Conservation (phyloP, 495 filamentous ascomycete genomes). For the Talaromyces borbonicus region DNA sequence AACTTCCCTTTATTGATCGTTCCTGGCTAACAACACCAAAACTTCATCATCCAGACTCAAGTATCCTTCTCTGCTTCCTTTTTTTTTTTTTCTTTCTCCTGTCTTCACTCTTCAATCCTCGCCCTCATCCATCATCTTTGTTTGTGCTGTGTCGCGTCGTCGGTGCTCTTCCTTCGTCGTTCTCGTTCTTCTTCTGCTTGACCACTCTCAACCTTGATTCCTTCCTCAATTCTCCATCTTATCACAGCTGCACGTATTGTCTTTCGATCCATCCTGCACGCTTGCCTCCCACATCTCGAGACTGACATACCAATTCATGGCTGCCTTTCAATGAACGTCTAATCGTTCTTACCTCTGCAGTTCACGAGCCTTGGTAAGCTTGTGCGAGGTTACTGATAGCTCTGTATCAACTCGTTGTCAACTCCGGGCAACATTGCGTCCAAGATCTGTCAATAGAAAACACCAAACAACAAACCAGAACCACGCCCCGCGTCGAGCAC, state of each 20-base stretch:
- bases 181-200: slow-evolving; percentile 15
- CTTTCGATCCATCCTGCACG: slow-evolving; percentile 15
- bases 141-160: neutral
- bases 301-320: slow-evolving; percentile 2
- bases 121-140: neutral
- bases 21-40: neutral
- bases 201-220: slow-evolving; percentile 13
- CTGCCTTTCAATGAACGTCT: neutral
- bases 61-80: too few relatives aligned
- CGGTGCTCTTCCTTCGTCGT: slow-evolving; percentile 4
- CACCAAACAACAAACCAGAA: neutral
- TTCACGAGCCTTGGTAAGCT: slow-evolving; percentile 14
- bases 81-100: too few relatives aligned
- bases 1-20: slow-evolving; percentile 4
- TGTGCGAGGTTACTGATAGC: neutral
- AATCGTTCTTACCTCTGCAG: neutral
- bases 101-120: neutral
- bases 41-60: too few relatives aligned
- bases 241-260: slow-evolving; percentile 1
- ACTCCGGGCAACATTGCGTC: neutral
- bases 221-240: slow-evolving; percentile 11
- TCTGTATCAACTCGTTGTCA: neutral
- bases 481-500: neutral
- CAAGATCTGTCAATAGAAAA: neutral
- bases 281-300: slow-evolving; percentile 7